These are phyloP conservation scores for Pseudisothecium myosuroides DNA, from an alignment of 225 moss, liverwort and hornwort species.

Conservation along the genomic window DNA sequence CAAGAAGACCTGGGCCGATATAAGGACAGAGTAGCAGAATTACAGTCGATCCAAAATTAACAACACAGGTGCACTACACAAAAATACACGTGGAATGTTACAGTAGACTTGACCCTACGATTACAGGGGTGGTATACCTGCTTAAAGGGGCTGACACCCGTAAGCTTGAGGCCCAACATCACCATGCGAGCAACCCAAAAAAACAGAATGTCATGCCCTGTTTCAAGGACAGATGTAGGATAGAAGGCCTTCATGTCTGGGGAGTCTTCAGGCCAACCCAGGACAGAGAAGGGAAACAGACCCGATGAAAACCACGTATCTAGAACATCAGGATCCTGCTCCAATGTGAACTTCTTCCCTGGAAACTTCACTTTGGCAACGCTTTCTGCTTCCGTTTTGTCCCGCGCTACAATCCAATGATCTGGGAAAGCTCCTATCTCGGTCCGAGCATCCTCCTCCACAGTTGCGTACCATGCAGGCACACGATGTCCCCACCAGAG, in stretches of 20 bases:
- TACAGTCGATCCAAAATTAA: background rate
- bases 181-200: constrained; percentile 99
- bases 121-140: constrained; percentile 23
- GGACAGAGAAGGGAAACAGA: constrained; percentile 74
- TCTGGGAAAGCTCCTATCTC: constrained; percentile 70
- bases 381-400: constrained; percentile 42
- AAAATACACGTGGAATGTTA: background rate
- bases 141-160: constrained; percentile 70
- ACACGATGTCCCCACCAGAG: constrained; percentile 99
- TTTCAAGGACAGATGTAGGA: constrained; percentile 81
- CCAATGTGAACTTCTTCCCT: constrained; percentile 52
- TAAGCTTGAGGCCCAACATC: constrained; percentile 89
- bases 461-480: constrained; percentile 79
- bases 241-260: constrained; percentile 71
- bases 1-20: constrained; percentile 51
- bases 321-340: constrained; percentile 89
- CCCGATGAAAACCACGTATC: constrained; percentile 96
- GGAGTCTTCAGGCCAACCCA: constrained; percentile 86
- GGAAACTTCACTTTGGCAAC: constrained; percentile 40
- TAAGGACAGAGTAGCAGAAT: background rate
- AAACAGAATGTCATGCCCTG: constrained; percentile 89
- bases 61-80: background rate
- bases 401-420: constrained; percentile 78
- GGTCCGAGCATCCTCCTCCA: constrained; percentile 54
- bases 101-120: background rate